These are phyloP conservation scores for Sugiyamaella marilandica DNA, from an alignment of 805 yeast species.

Conservation along the genomic window DNA sequence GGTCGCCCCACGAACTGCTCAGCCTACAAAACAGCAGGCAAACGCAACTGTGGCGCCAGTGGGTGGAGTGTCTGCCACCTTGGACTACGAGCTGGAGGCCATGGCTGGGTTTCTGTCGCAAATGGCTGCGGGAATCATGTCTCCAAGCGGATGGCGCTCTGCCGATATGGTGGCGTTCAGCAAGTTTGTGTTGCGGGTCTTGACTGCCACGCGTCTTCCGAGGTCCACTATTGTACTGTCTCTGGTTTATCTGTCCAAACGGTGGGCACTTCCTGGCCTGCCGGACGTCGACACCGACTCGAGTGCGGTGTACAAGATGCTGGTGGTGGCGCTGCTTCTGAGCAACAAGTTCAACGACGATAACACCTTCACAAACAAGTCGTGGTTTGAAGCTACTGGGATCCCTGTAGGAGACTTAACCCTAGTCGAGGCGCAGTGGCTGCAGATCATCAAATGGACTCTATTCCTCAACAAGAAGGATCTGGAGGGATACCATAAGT, in stretches of 20 bases:
- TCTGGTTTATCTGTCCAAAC: slow-evolving; percentile 69
- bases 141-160: slow-evolving; percentile 13
- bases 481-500: slow-evolving; percentile 29
- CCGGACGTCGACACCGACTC: slow-evolving; percentile 31
- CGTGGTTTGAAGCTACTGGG: slow-evolving; percentile 97
- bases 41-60: slow-evolving; percentile 36
- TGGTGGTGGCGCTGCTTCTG: slow-evolving; percentile 67
- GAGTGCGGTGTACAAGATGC: slow-evolving; percentile 41
- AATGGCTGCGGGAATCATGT: slow-evolving; percentile 55
- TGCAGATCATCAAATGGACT: slow-evolving; percentile 55
- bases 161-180: slow-evolving; percentile 16
- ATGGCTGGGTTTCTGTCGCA: slow-evolving; percentile 81
- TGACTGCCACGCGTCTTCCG: slow-evolving; percentile 85
- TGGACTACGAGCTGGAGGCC: slow-evolving; percentile 71
- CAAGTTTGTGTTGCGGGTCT: slow-evolving; percentile 56
- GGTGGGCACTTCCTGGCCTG: slow-evolving; percentile 40
- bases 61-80: slow-evolving; percentile 74
- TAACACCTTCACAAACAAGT: slow-evolving; percentile 88
- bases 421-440: slow-evolving; percentile 65
- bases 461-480: slow-evolving; percentile 40
- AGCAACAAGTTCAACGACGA: slow-evolving; percentile 96
- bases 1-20: slow-evolving; percentile 15
- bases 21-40: background rate
- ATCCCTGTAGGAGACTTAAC: slow-evolving; percentile 59
- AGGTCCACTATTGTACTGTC: slow-evolving; percentile 75